Evolutionary conservation across 345 rosid species (phyloP).

Genomic region (Rhodomyrtus tomentosa): DNA sequence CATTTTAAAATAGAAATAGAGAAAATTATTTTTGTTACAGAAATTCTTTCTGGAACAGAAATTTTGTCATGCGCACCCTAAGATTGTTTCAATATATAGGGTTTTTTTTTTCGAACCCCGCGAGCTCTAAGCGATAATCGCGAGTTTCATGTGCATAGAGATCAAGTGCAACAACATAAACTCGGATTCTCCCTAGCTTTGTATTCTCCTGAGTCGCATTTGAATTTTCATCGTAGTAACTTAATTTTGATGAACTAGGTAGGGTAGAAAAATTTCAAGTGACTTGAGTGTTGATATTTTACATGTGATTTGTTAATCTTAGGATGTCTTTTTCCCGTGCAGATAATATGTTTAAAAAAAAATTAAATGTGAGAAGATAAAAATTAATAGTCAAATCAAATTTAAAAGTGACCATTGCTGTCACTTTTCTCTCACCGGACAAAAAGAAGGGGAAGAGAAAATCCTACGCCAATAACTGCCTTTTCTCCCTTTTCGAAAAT

Average conservation of each 20-base stretch:
- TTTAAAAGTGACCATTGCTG: too few relatives aligned
- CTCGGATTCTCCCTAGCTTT: background rate
- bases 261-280: background rate
- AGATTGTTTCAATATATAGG: background rate
- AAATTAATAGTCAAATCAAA: background rate
- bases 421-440: background rate
- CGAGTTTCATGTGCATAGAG: background rate
- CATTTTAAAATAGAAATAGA: too few relatives aligned
- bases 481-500: background rate
- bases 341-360: background rate
- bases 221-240: accelerated
- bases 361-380: background rate
- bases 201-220: accelerated
- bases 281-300: background rate
- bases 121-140: background rate
- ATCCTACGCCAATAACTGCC: background rate
- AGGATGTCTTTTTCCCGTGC: accelerated
- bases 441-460: background rate
- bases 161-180: background rate
- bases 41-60: too few relatives aligned
- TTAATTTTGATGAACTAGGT: background rate
- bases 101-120: background rate
- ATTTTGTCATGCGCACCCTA: too few relatives aligned
- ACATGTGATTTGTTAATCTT: background rate
- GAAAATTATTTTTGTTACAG: too few relatives aligned